Conservation (phyloP, 106 monocot species). For the Dendrobium chrysotoxum region DNA sequence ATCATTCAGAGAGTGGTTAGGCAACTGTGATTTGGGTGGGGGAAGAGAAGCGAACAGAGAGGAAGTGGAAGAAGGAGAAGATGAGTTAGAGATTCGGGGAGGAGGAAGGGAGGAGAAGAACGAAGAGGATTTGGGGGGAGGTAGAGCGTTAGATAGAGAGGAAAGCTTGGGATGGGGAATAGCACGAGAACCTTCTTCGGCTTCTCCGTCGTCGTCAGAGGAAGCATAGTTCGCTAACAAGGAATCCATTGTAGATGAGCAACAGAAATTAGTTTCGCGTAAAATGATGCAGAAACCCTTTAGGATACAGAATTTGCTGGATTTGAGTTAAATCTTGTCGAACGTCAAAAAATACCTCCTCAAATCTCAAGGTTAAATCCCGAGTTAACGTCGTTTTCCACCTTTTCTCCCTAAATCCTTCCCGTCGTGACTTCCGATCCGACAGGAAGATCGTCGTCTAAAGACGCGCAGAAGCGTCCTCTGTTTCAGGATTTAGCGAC, state of each 20-base stretch:
- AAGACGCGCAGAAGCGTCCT: too few species aligned
- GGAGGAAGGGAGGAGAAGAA: constrained; percentile 10
- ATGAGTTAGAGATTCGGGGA: constrained; percentile 14
- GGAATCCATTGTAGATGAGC: constrained; percentile 59
- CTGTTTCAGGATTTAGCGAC: too few species aligned
- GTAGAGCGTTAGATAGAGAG: neutral
- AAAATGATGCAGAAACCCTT: too few species aligned
- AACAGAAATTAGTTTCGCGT: too few species aligned
- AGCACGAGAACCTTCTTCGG: constrained; percentile 9
- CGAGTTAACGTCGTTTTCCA: too few species aligned
- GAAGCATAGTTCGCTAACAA: constrained; percentile 81
- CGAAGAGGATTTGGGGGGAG: neutral
- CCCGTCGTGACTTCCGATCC: too few species aligned
- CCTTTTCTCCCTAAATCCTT: too few species aligned
- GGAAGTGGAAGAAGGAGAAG: constrained; percentile 14
- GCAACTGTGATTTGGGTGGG: constrained; percentile 11
- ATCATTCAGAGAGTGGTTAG: neutral
- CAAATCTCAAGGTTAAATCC: too few species aligned
- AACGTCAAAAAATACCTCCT: too few species aligned
- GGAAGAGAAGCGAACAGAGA: constrained; percentile 22
- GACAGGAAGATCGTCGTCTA: too few species aligned
- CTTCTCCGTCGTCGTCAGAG: constrained; percentile 48
- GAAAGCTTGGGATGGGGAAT: neutral
- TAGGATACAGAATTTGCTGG: too few species aligned
- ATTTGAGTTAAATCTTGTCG: too few species aligned